Evolutionary conservation across 208 protist species (phyloP), one percentile per base, ranked within the genome.

Genomic region (Wallacemonas sp.): DNA sequence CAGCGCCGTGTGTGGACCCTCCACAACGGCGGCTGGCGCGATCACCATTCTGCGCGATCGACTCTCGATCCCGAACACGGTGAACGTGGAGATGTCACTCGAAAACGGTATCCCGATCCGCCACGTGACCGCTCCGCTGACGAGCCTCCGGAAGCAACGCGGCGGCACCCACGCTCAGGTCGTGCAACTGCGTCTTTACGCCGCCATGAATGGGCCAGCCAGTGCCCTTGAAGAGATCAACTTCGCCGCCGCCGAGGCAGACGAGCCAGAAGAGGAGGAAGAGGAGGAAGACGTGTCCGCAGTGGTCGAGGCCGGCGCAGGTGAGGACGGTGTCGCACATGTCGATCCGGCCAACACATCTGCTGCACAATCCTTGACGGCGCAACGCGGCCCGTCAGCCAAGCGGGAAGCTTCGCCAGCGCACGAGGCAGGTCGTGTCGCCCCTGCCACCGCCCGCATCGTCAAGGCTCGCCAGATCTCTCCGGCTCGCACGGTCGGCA

Each of bases 61-160:
- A 11, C 60, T 84, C 5, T 66, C 22, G 27, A 71, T 84, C n/a
- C 73, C 78, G 0, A 70, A 68, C 2, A 62, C 59, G 8, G 73
- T 84, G n/a, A 51, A 53, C 21, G 59, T 84, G n/a, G 59, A 73
- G 28, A 21, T 84, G 44, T 65, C 66, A n/a, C 63, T 80, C 6
- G 64, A 77, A 26, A 79, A 75, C 27, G 63, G 73, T 12, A 67
- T 80, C 1, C 63, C 65, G 1, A 80, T 84, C 39, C 71, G 70
- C 1, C 72, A 84, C 47, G 19, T 76, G 0, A 80, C 73, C 1
- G 68, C 71, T 12, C 78, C 78, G 0, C 63, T 84, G 58, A 77
- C 78, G 1, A 75, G 66, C 22, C 73, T 84, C 19, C 72, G 73
- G 2, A 84, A 84, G 62, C 78, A 80, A 41, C 78, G 73, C 19